phyloP scores from a whole-genome alignment of 78 protist species.

The Planoprotostelium fungivorum region DNA sequence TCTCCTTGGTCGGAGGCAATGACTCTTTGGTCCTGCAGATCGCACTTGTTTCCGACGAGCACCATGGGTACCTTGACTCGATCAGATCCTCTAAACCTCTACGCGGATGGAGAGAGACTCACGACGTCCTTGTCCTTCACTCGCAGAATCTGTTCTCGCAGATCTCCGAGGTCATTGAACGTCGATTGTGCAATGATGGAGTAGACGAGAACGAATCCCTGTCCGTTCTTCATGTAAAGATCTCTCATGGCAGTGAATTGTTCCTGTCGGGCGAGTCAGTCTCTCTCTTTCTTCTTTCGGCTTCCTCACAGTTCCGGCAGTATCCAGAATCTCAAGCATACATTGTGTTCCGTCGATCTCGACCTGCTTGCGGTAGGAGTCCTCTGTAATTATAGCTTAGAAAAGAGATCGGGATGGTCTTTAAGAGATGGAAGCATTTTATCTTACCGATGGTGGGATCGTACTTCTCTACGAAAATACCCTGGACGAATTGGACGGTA shows the following conservation, averaged over 20 bases:
- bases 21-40: conserved; percentile 70
- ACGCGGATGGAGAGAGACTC: conserved; percentile 83
- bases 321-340: conserved; percentile 92
- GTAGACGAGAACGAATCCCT: conserved; percentile 89
- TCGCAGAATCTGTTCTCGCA: conserved; percentile 74
- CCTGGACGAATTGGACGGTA: conserved; percentile 72
- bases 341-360: conserved; percentile 81
- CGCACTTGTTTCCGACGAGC: conserved; percentile 90
- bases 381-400: conserved; percentile 70
- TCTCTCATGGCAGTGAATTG: conserved; percentile 83
- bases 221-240: conserved; percentile 78
- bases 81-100: conserved; percentile 81
- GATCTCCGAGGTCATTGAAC: conserved; percentile 64
- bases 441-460: conserved; percentile 60
- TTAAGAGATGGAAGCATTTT: neutral
- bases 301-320: conserved; percentile 81
- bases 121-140: conserved; percentile 77
- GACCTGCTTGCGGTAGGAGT: conserved; percentile 87
- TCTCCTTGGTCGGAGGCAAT: conserved; percentile 75
- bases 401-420: neutral
- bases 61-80: conserved; percentile 80
- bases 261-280: conserved; percentile 57
- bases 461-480: conserved; percentile 71
- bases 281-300: neutral
- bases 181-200: conserved; percentile 66